A percentile compares a stretch with the other conserved stretches of the same genome.
Evolutionary conservation across 768 basidiomycete species (phyloP).

Genomic region (Phylloporus scabripes): DNA sequence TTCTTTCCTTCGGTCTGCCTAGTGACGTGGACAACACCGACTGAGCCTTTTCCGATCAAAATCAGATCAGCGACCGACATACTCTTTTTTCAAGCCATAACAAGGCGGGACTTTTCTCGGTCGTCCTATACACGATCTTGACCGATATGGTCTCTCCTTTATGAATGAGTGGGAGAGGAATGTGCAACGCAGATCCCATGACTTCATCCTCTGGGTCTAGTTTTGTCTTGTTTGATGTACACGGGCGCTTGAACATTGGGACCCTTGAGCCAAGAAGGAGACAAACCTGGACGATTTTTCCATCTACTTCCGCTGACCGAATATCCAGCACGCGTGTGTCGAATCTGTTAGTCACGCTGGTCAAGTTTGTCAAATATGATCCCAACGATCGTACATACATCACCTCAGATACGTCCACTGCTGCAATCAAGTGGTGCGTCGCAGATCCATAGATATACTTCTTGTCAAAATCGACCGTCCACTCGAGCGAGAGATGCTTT

Average conservation of each 20-base stretch:
- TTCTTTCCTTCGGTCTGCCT: conserved; percentile 84
- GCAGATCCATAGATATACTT: conserved; percentile 45
- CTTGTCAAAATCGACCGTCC: conserved; percentile 50
- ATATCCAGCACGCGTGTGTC: too few species aligned
- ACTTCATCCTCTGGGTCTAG: conserved; percentile 56
- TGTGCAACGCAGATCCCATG: conserved; percentile 71
- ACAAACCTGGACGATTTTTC: too few species aligned
- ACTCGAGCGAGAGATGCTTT: conserved; percentile 47
- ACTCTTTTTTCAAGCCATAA: conserved; percentile 89
- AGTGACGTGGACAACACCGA: neutral
- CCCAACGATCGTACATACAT: conserved; percentile 30
- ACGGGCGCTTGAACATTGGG: too few species aligned
- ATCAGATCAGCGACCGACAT: neutral
- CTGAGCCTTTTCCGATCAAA: neutral
- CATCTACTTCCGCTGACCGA: too few species aligned
- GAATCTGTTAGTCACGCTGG: too few species aligned
- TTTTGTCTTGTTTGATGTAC: too few species aligned
- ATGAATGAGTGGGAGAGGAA: conserved; percentile 42
- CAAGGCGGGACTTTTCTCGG: conserved; percentile 66
- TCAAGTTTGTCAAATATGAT: neutral
- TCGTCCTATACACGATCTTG: conserved; percentile 67
- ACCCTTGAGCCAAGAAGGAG: too few species aligned
- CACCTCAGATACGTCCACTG: conserved; percentile 36
- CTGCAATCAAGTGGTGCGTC: conserved; percentile 39
- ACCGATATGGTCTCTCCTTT: conserved; percentile 41